A percentile compares a stretch with the other conserved stretches of the same genome.
Evolutionary conservation across 2,329 filamentous ascomycete genomes (phyloP).

Genomic region (Clathrospora elynae): DNA sequence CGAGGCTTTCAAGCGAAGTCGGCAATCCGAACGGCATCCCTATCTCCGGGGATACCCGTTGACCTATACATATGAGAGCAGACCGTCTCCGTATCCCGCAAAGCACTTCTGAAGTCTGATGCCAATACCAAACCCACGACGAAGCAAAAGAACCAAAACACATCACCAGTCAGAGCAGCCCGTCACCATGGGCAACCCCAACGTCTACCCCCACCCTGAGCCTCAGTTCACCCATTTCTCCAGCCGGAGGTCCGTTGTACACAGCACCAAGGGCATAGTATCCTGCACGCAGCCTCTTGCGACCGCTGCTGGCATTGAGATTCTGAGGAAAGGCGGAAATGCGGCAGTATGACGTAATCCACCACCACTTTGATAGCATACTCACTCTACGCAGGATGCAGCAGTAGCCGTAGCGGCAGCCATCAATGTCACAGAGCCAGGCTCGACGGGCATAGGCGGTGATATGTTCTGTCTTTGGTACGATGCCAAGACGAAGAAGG

Average conservation of each 20-base stretch:
- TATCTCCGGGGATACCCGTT: constrained; percentile 40
- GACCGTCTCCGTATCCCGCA: constrained; percentile 9
- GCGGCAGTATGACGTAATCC: constrained; percentile 71
- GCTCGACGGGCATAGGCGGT: constrained; percentile 91
- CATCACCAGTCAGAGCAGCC: constrained; percentile 9
- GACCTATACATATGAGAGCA: constrained; percentile 14
- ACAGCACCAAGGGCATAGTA: constrained; percentile 90
- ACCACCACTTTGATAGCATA: neutral
- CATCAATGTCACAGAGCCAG: constrained; percentile 91
- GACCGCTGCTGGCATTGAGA: constrained; percentile 80
- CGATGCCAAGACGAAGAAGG: constrained; percentile 78
- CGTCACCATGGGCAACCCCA: constrained; percentile 25
- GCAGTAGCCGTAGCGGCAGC: constrained; percentile 92
- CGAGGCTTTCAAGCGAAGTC: constrained; percentile 31
- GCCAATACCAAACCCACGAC: constrained; percentile 19
- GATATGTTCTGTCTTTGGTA: constrained; percentile 98
- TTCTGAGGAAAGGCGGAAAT: constrained; percentile 89
- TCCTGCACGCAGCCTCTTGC: constrained; percentile 89
- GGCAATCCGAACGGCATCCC: constrained; percentile 32
- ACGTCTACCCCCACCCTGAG: constrained; percentile 57
- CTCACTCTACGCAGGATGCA: constrained; percentile 69
- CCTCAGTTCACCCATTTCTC: constrained; percentile 68
- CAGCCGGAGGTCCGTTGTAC: constrained; percentile 87
- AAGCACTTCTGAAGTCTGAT: constrained; percentile 3
- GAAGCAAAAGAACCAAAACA: constrained; percentile 20